Percentiles rank a stretch among this genome's conserved stretches.
Evolutionary conservation across 2,329 filamentous ascomycete species (phyloP).

Genomic region (Fusarium citri): DNA sequence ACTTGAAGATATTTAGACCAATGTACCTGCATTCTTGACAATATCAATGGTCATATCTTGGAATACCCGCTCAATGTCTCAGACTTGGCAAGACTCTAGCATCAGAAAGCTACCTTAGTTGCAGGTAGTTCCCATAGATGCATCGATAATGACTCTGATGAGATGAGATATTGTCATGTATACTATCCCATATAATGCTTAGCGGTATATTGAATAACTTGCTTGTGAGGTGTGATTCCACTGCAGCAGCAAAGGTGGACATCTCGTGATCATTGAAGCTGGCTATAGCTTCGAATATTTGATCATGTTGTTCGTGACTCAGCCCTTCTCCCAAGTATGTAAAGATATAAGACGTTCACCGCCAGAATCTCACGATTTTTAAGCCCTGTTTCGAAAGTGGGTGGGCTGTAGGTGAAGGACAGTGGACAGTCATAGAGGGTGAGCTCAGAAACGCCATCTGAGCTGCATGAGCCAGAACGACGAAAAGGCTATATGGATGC

Average conservation of each 20-base stretch:
- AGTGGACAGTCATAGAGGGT: conserved; percentile 27
- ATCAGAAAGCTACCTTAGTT: neutral
- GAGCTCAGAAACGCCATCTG: conserved; percentile 23
- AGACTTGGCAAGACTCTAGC: conserved; percentile 6
- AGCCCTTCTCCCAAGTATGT: conserved; percentile 11
- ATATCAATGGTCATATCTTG: neutral
- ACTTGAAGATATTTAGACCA: conserved; percentile 14
- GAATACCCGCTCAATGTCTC: conserved; percentile 3
- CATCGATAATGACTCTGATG: neutral
- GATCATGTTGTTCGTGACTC: conserved; percentile 9
- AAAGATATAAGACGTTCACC: conserved; percentile 34
- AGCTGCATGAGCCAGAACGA: conserved; percentile 34
- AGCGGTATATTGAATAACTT: conserved; percentile 15
- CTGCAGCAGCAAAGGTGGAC: conserved; percentile 1
- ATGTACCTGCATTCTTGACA: conserved; percentile 24
- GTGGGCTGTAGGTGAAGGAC: conserved; percentile 37
- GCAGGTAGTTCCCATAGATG: neutral
- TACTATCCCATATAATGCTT: conserved; percentile 19
- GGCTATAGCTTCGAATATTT: conserved; percentile 1
- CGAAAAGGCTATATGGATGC: conserved; percentile 27
- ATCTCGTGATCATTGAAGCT: conserved; percentile 26
- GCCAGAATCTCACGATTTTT: conserved; percentile 39
- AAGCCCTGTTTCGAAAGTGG: conserved; percentile 26
- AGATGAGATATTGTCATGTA: neutral
- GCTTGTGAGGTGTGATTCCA: conserved; percentile 8